A percentile compares a stretch with the other conserved stretches of the same genome.
Evolutionary conservation across 441 rosid genomes (phyloP).

Genomic region (Viola pubescens): DNA sequence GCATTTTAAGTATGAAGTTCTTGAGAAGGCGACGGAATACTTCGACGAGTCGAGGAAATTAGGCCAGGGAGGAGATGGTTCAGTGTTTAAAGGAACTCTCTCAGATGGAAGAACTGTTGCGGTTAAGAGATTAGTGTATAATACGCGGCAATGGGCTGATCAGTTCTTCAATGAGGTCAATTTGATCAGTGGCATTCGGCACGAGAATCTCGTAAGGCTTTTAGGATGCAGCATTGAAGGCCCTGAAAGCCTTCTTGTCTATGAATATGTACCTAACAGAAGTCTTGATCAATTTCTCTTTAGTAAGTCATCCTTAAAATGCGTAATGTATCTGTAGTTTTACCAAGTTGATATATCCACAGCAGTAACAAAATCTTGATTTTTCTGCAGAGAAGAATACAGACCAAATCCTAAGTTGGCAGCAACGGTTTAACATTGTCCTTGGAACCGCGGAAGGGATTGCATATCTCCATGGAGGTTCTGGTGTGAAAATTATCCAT

Average conservation of each 20-base stretch:
- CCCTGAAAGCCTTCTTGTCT: slow-evolving; percentile 10
- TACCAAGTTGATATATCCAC: not conserved
- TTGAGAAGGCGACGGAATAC: slow-evolving; percentile 33
- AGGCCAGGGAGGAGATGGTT: slow-evolving; percentile 81
- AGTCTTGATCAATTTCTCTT: slow-evolving; percentile 5
- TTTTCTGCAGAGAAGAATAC: not conserved
- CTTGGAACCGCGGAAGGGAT: slow-evolving; percentile 8
- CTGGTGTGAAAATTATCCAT: slow-evolving; percentile 5
- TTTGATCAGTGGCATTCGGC: slow-evolving; percentile 7
- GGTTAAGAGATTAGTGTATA: slow-evolving; percentile 50
- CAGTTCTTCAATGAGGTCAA: slow-evolving; percentile 13
- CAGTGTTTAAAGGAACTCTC: slow-evolving; percentile 47
- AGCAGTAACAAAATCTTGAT: not conserved
- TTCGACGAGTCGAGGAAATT: slow-evolving; percentile 45
- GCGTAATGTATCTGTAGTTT: not conserved
- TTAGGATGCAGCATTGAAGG: slow-evolving; percentile 13
- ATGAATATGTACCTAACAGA: slow-evolving; percentile 6
- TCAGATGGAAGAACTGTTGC: slow-evolving; percentile 31
- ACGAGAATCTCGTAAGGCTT: slow-evolving; percentile 8
- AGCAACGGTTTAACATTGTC: slow-evolving; percentile 1
- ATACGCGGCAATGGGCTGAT: slow-evolving; percentile 9
- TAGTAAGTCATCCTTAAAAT: not conserved
- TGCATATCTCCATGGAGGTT: slow-evolving; percentile 12
- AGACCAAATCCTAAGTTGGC: not conserved
- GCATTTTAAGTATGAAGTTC: slow-evolving; percentile 4